Conservation (phyloP, 176 grass and related monocot species). For the Oryza coarctata region DNA sequence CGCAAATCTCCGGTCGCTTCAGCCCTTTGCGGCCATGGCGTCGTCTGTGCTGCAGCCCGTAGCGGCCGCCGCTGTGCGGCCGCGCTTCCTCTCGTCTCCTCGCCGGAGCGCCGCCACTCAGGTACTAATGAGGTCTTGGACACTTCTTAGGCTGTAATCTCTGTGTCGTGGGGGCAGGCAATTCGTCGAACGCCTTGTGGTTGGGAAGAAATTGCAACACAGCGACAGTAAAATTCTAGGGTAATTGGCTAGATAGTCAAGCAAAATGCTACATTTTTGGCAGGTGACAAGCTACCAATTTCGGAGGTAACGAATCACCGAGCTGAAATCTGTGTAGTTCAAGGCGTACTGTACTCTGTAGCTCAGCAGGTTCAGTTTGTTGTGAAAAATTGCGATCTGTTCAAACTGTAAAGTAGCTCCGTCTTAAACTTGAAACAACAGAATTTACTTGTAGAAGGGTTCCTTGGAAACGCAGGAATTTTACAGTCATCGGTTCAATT, state of each 20-base stretch:
- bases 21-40: slow-evolving; percentile 22
- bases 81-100: not conserved
- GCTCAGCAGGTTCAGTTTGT: not conserved
- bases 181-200: slow-evolving; percentile 13
- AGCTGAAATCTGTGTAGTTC: not conserved
- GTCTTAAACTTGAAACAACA: not conserved
- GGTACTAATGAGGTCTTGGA: slow-evolving; percentile 6
- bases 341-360: not conserved
- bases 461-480: no score
- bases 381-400: not conserved
- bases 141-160: not conserved
- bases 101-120: not conserved
- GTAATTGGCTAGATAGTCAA: not conserved
- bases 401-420: not conserved
- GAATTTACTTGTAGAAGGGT: not conserved
- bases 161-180: not conserved
- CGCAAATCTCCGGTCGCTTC: not conserved
- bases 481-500: no score
- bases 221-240: not conserved
- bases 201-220: not conserved
- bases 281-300: no score
- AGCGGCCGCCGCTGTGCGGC: not conserved
- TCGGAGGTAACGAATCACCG: no score
- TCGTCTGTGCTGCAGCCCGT: slow-evolving; percentile 22
- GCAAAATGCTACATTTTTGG: not conserved